Conservation (phyloP, 1,139 yeast genomes). For the Kodamaea arcana region DNA sequence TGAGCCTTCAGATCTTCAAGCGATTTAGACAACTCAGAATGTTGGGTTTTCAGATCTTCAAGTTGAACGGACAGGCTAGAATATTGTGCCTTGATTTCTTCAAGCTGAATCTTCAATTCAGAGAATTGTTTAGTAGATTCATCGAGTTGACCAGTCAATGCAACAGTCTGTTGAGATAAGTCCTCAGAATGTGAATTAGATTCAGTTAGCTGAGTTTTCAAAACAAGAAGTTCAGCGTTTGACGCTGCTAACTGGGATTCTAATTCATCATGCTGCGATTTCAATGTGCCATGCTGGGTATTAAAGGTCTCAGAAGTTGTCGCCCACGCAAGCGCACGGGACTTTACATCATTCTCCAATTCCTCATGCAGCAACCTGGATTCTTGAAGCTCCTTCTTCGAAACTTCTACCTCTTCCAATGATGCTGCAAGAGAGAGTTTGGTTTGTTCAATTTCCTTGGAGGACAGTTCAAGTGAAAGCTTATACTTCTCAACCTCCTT, state of each 20-base stretch:
- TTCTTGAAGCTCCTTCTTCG: background rate
- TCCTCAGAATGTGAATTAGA: background rate
- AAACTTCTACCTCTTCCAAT: background rate
- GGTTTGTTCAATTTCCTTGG: background rate
- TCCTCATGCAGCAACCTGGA: background rate
- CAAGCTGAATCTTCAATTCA: background rate
- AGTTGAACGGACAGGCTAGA: background rate
- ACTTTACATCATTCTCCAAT: background rate
- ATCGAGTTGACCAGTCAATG: background rate
- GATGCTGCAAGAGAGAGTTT: background rate
- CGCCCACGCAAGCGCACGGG: background rate
- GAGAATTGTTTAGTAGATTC: background rate
- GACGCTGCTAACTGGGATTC: too few relatives aligned
- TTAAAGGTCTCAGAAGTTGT: background rate
- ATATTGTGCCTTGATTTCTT: background rate
- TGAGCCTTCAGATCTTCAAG: background rate
- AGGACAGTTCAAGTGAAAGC: background rate
- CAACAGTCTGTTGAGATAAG: background rate
- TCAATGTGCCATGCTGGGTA: background rate
- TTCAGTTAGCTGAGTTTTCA: background rate
- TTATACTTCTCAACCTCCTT: background rate
- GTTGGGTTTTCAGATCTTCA: background rate
- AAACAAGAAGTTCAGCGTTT: background rate
- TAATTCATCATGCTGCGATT: background rate
- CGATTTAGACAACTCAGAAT: background rate